Evolutionary conservation across 345 rosid genomes (phyloP).

Genomic region (Microthlaspi erraticum): DNA sequence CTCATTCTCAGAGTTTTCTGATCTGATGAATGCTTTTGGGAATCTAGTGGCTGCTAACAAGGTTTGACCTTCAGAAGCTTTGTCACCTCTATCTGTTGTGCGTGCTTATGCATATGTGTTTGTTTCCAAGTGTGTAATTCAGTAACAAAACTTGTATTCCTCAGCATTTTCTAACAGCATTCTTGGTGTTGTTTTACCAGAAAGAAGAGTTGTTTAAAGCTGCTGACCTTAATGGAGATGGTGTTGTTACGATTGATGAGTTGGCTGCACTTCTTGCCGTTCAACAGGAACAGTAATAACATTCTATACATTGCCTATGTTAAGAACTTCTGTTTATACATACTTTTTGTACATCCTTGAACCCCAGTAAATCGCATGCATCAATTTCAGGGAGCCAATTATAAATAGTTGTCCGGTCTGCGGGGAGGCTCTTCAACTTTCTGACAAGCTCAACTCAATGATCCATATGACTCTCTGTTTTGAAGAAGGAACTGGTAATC

Average conservation of each 20-base stretch:
- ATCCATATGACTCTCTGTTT: constrained; percentile 94
- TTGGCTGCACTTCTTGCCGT: constrained; percentile 83
- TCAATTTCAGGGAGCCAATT: constrained; percentile 70
- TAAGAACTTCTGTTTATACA: constrained; percentile 10
- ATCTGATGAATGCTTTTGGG: constrained; percentile 87
- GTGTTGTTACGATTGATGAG: constrained; percentile 90
- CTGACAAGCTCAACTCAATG: constrained; percentile 82
- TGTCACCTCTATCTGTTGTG: constrained; percentile 18
- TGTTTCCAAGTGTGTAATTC: constrained; percentile 8
- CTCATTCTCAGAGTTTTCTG: constrained; percentile 83
- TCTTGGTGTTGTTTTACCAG: constrained; percentile 50
- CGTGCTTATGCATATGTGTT: constrained; percentile 15
- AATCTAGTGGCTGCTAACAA: constrained; percentile 73
- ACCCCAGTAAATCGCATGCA: constrained; percentile 16
- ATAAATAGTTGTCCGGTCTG: constrained; percentile 91
- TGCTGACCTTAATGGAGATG: constrained; percentile 89
- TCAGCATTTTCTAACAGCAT: neutral
- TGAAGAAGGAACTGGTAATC: constrained; percentile 96
- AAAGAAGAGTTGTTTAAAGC: constrained; percentile 91
- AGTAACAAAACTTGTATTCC: constrained; percentile 20
- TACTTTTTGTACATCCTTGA: constrained; percentile 10
- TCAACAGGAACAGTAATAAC: constrained; percentile 86
- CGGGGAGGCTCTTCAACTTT: constrained; percentile 74
- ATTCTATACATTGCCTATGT: constrained; percentile 6
- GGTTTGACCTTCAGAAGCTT: constrained; percentile 53